Percentiles rank a stretch among this genome's conserved stretches.
Evolutionary conservation across 2,329 filamentous ascomycete species (phyloP).

Genomic region (Stachybotrys elegans): DNA sequence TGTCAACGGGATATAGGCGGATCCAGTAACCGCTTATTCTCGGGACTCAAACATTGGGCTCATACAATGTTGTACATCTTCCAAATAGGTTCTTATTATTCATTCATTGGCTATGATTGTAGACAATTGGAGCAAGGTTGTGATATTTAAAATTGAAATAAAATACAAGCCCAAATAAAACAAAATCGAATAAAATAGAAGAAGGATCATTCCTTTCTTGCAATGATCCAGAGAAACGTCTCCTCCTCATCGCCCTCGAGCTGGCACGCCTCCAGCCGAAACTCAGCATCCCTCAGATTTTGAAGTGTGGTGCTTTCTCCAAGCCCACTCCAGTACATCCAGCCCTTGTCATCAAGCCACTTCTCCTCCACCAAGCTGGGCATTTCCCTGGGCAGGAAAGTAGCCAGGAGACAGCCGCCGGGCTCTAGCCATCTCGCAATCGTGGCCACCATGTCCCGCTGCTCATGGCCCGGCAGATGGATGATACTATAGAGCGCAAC

Average conservation of each 20-base stretch:
- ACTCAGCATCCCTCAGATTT: slow-evolving; percentile 21
- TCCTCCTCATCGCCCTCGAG: slow-evolving; percentile 25
- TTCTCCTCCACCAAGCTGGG: slow-evolving; percentile 23
- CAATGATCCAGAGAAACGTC: slow-evolving; percentile 36
- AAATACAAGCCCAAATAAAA: too few species aligned
- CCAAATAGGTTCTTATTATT: too few species aligned
- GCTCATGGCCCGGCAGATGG: slow-evolving; percentile 48
- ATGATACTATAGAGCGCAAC: slow-evolving; percentile 50
- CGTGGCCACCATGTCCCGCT: slow-evolving; percentile 37
- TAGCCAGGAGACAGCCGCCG: slow-evolving; percentile 44
- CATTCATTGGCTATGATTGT: too few species aligned
- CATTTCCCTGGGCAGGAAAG: slow-evolving; percentile 30
- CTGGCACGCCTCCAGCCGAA: slow-evolving; percentile 26
- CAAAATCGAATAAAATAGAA: too few species aligned
- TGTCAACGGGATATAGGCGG: too few species aligned
- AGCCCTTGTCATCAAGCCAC: slow-evolving; percentile 34
- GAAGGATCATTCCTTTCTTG: slow-evolving; percentile 23
- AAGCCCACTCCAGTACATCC: slow-evolving; percentile 40
- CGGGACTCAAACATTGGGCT: too few species aligned
- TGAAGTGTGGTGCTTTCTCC: slow-evolving; percentile 27
- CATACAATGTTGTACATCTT: too few species aligned
- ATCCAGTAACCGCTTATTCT: too few species aligned
- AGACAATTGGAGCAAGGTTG: too few species aligned
- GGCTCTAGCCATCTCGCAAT: slow-evolving; percentile 44
- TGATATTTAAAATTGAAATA: too few species aligned